These are phyloP conservation scores for Sporothrix pseudoabietina DNA, from an alignment of 2,329 filamentous ascomycete species.

Conservation along the genomic window DNA sequence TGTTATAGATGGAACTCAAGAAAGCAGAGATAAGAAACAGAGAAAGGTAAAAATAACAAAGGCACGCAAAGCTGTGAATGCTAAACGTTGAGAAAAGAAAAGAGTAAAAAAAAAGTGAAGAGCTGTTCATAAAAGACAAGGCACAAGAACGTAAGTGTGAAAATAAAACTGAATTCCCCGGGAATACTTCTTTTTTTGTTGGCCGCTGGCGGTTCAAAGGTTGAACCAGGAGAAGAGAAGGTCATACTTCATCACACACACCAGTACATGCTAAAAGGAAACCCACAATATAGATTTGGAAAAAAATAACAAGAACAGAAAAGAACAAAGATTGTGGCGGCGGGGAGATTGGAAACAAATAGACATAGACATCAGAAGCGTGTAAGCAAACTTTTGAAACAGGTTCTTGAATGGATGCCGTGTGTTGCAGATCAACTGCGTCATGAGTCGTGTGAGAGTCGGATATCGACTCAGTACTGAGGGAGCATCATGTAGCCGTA, in stretches of 20 bases:
- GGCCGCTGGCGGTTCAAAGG: background rate
- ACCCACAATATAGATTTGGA: slow-evolving; percentile 12
- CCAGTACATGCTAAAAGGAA: slow-evolving; percentile 5
- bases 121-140: slow-evolving; percentile 20
- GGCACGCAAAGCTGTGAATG: slow-evolving; percentile 6
- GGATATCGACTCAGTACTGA: background rate
- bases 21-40: slow-evolving; percentile 21
- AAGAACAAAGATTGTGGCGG: slow-evolving; percentile 29
- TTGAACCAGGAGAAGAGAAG: background rate
- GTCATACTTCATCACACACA: slow-evolving; percentile 18
- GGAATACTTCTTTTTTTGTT: slow-evolving; percentile 16
- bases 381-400: background rate
- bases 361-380: background rate
- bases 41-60: background rate
- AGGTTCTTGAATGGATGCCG: background rate
- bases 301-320: slow-evolving; percentile 30
- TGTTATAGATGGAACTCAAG: slow-evolving; percentile 26
- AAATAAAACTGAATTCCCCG: slow-evolving; percentile 7
- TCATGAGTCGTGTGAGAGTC: background rate
- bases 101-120: background rate
- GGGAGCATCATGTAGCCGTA: slow-evolving; percentile 27
- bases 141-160: slow-evolving; percentile 21
- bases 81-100: background rate
- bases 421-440: background rate
- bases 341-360: slow-evolving; percentile 25